Evolutionary conservation across 139 green algal genomes (phyloP).

Genomic region (Penium margaritaceum): DNA sequence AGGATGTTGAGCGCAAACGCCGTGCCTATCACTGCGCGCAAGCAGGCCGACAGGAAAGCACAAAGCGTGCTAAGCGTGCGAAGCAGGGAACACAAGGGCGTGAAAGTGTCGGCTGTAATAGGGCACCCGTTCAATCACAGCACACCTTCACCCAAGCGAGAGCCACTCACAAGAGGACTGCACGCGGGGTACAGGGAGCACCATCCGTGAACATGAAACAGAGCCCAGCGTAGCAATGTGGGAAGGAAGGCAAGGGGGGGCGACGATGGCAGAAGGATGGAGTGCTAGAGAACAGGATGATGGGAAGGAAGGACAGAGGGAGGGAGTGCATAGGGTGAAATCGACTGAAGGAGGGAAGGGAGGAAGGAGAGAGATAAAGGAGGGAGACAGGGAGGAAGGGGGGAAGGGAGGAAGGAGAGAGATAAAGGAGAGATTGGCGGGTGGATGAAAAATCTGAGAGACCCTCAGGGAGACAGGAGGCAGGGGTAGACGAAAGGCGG

Average conservation of each 20-base stretch:
- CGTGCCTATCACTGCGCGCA: conserved; percentile 51
- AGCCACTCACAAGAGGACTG: neutral
- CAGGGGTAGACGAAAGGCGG: neutral
- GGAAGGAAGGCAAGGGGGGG: neutral
- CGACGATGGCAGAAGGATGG: neutral
- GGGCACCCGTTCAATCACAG: neutral
- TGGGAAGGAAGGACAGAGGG: neutral
- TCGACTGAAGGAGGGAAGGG: neutral
- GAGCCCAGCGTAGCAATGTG: neutral
- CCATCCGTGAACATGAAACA: neutral
- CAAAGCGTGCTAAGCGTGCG: too few relatives aligned
- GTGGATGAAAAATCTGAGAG: neutral
- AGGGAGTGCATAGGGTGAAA: too few relatives aligned
- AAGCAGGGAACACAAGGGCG: too few relatives aligned
- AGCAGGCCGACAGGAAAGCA: neutral
- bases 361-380: neutral
- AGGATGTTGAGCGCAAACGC: conserved; percentile 59
- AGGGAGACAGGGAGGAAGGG: neutral
- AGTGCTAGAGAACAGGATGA: neutral
- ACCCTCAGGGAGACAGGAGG: neutral
- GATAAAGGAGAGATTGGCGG: neutral
- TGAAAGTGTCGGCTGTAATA: too few relatives aligned
- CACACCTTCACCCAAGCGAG: neutral
- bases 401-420: neutral
- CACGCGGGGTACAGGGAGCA: neutral